A percentile compares a stretch with the other conserved stretches of the same genome.
Evolutionary conservation across 371 early-diverging fungal species (phyloP).

Genomic region (Mortierella sp.): DNA sequence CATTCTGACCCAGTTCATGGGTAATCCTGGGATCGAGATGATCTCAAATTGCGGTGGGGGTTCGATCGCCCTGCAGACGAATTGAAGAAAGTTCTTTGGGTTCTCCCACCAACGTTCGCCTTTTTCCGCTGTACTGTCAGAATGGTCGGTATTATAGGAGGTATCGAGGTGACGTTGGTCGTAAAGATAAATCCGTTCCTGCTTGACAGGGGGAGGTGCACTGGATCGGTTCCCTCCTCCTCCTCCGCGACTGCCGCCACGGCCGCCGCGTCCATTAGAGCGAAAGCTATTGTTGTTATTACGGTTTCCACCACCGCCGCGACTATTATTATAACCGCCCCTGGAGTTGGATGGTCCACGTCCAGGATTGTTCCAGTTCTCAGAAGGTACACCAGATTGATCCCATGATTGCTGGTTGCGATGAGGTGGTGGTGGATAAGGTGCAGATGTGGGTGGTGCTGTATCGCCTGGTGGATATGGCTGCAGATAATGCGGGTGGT

Average conservation of each 20-base stretch:
- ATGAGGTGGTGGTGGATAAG: conserved; percentile 29
- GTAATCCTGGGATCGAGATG: conserved; percentile 31
- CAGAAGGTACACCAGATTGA: conserved; percentile 13
- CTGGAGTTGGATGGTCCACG: conserved; percentile 12
- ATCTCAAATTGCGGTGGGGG: conserved; percentile 51
- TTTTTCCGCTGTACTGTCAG: conserved; percentile 44
- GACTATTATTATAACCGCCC: conserved; percentile 1
- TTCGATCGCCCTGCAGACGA: conserved; percentile 46
- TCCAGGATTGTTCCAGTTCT: conserved; percentile 13
- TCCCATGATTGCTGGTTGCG: conserved; percentile 33
- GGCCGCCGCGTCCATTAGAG: conserved; percentile 17
- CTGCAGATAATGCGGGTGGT: conserved; percentile 38
- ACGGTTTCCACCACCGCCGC: conserved; percentile 2
- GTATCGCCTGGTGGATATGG: conserved; percentile 17
- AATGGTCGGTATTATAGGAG: conserved; percentile 46
- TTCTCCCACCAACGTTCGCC: conserved; percentile 58
- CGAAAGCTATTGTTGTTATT: conserved; percentile 19
- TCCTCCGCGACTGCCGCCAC: conserved; percentile 25
- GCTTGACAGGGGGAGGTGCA: conserved; percentile 33
- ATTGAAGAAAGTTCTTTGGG: conserved; percentile 54
- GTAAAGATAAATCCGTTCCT: conserved; percentile 48
- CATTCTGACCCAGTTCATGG: conserved; percentile 47
- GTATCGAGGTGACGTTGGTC: conserved; percentile 50
- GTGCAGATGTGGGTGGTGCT: conserved; percentile 10
- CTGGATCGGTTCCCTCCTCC: conserved; percentile 14